A percentile compares a stretch with the other conserved stretches of the same genome.
Conservation (phyloP, 306 rosid species). For the Gynostemma pentaphyllum region DNA sequence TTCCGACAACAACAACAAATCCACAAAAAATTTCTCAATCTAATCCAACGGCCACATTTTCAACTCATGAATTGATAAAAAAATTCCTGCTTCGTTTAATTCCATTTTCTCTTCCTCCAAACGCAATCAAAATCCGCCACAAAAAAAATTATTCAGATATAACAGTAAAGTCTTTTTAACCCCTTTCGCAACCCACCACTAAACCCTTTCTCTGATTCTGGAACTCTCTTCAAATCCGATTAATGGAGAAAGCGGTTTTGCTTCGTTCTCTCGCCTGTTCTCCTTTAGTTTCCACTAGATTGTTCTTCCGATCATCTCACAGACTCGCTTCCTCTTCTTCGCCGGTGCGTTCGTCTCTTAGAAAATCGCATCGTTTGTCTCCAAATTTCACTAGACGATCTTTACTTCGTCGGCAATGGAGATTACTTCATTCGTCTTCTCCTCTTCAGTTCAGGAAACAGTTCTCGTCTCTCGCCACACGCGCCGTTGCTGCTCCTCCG, state of each 20-base stretch:
- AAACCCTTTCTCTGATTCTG: background rate
- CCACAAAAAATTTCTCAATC: too few relatives aligned
- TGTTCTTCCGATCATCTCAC: slow-evolving; percentile 39
- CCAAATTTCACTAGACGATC: slow-evolving; percentile 14
- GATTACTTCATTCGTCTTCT: slow-evolving; percentile 20
- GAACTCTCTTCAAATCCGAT: background rate
- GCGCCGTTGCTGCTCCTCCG: slow-evolving; percentile 50
- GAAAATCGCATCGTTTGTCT: slow-evolving; percentile 10
- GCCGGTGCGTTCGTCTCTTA: slow-evolving; percentile 7
- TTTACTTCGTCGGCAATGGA: slow-evolving; percentile 33
- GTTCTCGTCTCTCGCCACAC: slow-evolving; percentile 48
- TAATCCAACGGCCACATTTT: too few relatives aligned
- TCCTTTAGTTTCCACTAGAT: slow-evolving; percentile 29
- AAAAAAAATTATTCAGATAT: too few relatives aligned
- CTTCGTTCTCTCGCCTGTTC: slow-evolving; percentile 57
- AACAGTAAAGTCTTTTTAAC: too few relatives aligned
- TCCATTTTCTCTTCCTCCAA: too few relatives aligned
- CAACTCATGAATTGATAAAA: too few relatives aligned
- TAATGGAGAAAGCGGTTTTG: slow-evolving; percentile 69
- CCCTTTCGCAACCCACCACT: background rate
- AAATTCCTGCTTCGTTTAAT: too few relatives aligned
- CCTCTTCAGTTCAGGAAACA: slow-evolving; percentile 17
- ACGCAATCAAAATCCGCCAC: too few relatives aligned
- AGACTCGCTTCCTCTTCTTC: slow-evolving; percentile 1
- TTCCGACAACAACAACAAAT: too few relatives aligned